These are phyloP conservation scores for Quercus gilva DNA, from an alignment of 306 rosid genomes.

Conservation along the genomic window DNA sequence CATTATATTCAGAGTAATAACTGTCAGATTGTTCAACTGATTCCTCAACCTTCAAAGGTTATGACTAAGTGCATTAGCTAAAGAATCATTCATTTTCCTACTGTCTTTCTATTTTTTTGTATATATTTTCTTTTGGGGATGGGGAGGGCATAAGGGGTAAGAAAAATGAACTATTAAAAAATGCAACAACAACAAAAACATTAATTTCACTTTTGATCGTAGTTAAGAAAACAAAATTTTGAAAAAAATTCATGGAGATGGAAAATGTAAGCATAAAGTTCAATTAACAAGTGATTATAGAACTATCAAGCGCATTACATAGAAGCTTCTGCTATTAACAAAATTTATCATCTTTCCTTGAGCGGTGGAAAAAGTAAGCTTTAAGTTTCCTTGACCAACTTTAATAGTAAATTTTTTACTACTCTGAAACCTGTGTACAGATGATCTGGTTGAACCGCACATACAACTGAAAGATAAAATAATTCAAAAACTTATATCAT, in stretches of 20 bases:
- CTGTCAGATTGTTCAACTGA: conserved; percentile 44
- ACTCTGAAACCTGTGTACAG: conserved; percentile 25
- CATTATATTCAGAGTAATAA: conserved; percentile 42
- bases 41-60: conserved; percentile 39
- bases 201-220: neutral
- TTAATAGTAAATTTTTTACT: conserved; percentile 30
- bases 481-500: conserved; percentile 9
- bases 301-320: conserved; percentile 14
- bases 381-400: conserved; percentile 51
- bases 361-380: conserved; percentile 38
- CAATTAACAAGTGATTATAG: neutral
- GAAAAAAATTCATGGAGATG: neutral
- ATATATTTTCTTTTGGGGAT: neutral
- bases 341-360: conserved; percentile 34
- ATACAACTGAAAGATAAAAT: conserved; percentile 39
- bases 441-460: conserved; percentile 54
- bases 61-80: conserved; percentile 6
- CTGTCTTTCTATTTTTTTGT: neutral
- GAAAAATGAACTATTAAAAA: neutral
- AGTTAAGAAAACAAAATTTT: neutral
- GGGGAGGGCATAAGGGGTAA: neutral
- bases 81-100: no score
- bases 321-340: conserved; percentile 38
- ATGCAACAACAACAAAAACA: neutral
- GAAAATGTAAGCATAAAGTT: neutral